phyloP scores from a whole-genome alignment of 805 yeast genomes.

The Monosporozyma aerobia region DNA sequence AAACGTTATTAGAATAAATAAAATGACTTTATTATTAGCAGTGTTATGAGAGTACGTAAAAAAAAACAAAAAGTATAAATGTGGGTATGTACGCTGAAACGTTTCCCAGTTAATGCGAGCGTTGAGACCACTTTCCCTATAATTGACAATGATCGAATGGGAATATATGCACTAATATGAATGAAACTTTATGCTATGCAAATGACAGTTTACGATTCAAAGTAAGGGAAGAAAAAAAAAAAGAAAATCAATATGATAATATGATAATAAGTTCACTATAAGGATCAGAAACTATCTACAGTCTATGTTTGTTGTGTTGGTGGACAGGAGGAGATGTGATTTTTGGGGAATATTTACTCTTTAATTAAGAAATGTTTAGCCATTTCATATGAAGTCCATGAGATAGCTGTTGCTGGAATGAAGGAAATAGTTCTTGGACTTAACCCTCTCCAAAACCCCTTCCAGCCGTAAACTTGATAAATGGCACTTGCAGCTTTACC shows the following conservation, averaged over 20 bases:
- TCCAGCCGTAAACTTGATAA: conserved; percentile 46
- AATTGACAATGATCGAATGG: neutral
- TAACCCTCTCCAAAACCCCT: conserved; percentile 74
- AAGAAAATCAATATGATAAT: neutral
- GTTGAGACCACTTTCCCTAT: no score
- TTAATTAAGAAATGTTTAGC: conserved; percentile 48
- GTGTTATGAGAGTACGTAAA: neutral
- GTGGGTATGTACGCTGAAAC: neutral
- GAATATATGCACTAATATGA: neutral
- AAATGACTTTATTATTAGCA: no score
- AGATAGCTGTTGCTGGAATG: conserved; percentile 92
- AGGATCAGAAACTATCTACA: neutral
- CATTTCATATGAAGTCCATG: conserved; percentile 98
- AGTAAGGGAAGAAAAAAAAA: neutral
- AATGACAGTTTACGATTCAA: neutral
- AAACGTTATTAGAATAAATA: no score
- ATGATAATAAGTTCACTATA: neutral
- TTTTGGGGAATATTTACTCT: neutral
- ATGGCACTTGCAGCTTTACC: conserved; percentile 61
- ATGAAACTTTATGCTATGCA: neutral
- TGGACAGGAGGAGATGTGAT: neutral
- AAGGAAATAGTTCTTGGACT: conserved; percentile 86
- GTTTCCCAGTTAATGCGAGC: no score
- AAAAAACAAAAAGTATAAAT: no score
- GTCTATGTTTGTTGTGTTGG: neutral